phyloP scores from a whole-genome alignment of 163 green algal genomes.

The Prototheca wickerhamii region DNA sequence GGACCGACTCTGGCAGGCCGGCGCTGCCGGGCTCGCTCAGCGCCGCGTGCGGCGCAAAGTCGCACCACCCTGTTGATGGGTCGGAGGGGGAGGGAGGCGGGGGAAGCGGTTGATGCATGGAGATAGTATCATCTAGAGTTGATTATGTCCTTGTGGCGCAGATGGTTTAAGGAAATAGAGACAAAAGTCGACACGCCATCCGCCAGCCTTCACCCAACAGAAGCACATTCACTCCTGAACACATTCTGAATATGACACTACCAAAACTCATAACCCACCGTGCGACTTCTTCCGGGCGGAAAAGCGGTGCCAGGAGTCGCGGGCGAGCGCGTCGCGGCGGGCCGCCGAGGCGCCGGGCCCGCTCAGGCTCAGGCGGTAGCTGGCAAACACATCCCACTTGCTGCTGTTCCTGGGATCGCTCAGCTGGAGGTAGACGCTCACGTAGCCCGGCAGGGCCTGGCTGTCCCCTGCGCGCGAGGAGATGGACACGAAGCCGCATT shows the following conservation, averaged over 20 bases:
- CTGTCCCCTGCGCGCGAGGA: conserved; percentile 36
- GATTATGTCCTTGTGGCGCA: too few relatives aligned
- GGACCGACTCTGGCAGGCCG: conserved; percentile 33
- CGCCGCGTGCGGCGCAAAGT: conserved; percentile 42
- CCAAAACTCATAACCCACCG: conserved; percentile 10
- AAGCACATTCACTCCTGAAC: too few relatives aligned
- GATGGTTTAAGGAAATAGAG: too few relatives aligned
- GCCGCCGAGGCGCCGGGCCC: too few relatives aligned
- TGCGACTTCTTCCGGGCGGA: conserved; percentile 60
- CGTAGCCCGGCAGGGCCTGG: conserved; percentile 57
- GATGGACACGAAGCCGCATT: neutral
- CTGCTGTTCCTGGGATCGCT: conserved; percentile 35
- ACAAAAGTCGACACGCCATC: too few relatives aligned
- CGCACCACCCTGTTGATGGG: conserved; percentile 45
- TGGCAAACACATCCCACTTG: conserved; percentile 64
- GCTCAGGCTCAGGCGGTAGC: conserved; percentile 45
- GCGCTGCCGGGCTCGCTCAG: conserved; percentile 36
- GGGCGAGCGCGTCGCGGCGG: neutral
- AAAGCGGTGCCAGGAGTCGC: conserved; percentile 58
- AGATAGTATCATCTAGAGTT: too few relatives aligned
- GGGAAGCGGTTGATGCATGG: neutral
- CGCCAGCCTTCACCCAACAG: too few relatives aligned
- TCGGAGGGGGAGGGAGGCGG: neutral
- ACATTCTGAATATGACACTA: neutral
- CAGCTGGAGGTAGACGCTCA: conserved; percentile 63